phyloP scores from a whole-genome alignment of 2,329 filamentous ascomycete species.

The Aureobasidium sp. region DNA sequence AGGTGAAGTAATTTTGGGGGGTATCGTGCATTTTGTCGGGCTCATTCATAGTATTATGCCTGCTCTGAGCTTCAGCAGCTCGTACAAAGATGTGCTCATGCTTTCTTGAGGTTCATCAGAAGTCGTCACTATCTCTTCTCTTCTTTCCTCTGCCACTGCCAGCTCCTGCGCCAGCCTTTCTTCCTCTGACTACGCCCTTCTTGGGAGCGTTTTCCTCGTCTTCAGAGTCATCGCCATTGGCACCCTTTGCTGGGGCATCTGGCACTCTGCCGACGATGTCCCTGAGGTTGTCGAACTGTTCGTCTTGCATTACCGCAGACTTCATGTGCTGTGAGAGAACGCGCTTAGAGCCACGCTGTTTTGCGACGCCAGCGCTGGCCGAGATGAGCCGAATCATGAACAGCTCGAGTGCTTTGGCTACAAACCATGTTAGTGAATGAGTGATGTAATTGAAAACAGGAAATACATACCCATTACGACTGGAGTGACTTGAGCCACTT shows the following conservation, averaged over 20 bases:
- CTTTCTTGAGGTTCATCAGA: slow-evolving; percentile 2
- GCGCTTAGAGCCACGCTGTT: slow-evolving; percentile 65
- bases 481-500: slow-evolving; percentile 94
- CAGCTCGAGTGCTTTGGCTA: slow-evolving; percentile 86
- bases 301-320: slow-evolving; percentile 75
- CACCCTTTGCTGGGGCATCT: slow-evolving; percentile 44
- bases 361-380: slow-evolving; percentile 59
- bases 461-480: slow-evolving; percentile 67
- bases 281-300: slow-evolving; percentile 86
- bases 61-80: background rate
- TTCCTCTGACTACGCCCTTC: slow-evolving; percentile 9
- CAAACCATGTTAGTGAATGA: slow-evolving; percentile 15
- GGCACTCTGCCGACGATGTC: slow-evolving; percentile 85
- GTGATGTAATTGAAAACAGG: background rate
- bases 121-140: slow-evolving; percentile 14
- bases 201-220: slow-evolving; percentile 12
- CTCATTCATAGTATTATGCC: background rate
- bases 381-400: slow-evolving; percentile 95
- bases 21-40: background rate
- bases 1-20: background rate
- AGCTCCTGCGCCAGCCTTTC: slow-evolving; percentile 9
- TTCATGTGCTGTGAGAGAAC: slow-evolving; percentile 89
- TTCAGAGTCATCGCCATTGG: slow-evolving; percentile 10
- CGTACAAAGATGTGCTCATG: background rate
- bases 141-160: slow-evolving; percentile 13